These are phyloP conservation scores for Tylopilus plumbeoviolaceoides DNA, from an alignment of 768 basidiomycete genomes.

Conservation along the genomic window DNA sequence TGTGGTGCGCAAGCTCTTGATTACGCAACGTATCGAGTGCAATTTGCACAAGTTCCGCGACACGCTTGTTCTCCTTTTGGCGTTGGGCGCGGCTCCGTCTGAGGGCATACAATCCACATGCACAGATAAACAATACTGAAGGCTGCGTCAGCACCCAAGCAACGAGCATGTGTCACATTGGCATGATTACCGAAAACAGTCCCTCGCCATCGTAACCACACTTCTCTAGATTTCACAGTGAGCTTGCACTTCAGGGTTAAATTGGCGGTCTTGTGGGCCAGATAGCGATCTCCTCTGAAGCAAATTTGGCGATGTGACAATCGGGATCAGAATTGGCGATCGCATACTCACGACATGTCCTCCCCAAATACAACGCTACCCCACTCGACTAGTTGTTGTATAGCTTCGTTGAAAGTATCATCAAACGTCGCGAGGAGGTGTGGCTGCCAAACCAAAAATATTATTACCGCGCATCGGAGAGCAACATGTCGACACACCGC, in stretches of 20 bases:
- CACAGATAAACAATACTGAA: slow-evolving; percentile 28
- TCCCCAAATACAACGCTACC: slow-evolving; percentile 66
- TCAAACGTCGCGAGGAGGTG: slow-evolving; percentile 57
- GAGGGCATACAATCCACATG: slow-evolving; percentile 16
- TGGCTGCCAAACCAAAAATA: slow-evolving; percentile 38
- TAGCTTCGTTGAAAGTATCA: slow-evolving; percentile 74
- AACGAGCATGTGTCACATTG: slow-evolving; percentile 1
- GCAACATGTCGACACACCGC: slow-evolving; percentile 38
- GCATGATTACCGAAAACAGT: slow-evolving; percentile 54
- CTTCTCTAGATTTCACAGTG: slow-evolving; percentile 59
- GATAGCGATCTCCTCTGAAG: slow-evolving; percentile 63
- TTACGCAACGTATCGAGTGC: slow-evolving; percentile 77
- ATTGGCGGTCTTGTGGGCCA: slow-evolving; percentile 68
- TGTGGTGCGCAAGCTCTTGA: slow-evolving; percentile 79
- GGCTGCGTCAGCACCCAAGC: slow-evolving; percentile 14
- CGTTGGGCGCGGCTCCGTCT: slow-evolving; percentile 41
- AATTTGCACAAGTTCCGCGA: slow-evolving; percentile 71
- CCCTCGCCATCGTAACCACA: slow-evolving; percentile 65
- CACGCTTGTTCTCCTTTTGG: slow-evolving; percentile 57
- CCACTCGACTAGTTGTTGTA: slow-evolving; percentile 71
- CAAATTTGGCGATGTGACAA: slow-evolving; percentile 19
- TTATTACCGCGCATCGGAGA: slow-evolving; percentile 13
- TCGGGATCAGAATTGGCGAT: slow-evolving; percentile 24
- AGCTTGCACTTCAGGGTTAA: slow-evolving; percentile 65
- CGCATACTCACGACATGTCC: slow-evolving; percentile 54